phyloP scores from a whole-genome alignment of 148 eudicot genomes.

The Simmondsia chinensis region DNA sequence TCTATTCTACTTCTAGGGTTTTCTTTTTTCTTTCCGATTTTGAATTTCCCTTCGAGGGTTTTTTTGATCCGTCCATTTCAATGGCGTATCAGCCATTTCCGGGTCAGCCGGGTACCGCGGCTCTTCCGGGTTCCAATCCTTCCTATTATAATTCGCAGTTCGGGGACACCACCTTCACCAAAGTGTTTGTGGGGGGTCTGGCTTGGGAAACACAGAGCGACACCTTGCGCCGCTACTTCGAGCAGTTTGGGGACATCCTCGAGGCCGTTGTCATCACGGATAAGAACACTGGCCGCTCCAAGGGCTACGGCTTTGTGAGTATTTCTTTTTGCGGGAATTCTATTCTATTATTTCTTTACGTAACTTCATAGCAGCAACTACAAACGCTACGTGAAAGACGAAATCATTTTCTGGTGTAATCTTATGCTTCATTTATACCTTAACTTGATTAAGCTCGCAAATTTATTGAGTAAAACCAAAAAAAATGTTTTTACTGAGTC shows the following conservation, averaged over 20 bases:
- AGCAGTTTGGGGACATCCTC: constrained; percentile 89
- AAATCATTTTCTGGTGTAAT: too few relatives aligned
- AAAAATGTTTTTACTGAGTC: too few relatives aligned
- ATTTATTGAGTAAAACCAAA: too few relatives aligned
- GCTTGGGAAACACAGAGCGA: constrained; percentile 98
- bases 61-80: background rate
- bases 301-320: constrained; percentile 98
- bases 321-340: constrained; percentile 2
- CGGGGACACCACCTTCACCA: constrained; percentile 85
- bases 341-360: too few relatives aligned
- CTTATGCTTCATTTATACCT: too few relatives aligned
- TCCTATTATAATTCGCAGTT: constrained; percentile 52
- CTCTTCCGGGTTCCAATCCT: constrained; percentile 51
- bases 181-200: constrained; percentile 89
- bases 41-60: background rate
- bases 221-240: constrained; percentile 61
- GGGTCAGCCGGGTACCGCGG: constrained; percentile 48
- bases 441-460: background rate
- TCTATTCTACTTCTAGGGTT: background rate
- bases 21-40: background rate
- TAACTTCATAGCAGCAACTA: too few relatives aligned
- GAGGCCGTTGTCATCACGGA: constrained; percentile 97
- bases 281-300: constrained; percentile 90
- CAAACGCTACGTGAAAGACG: too few relatives aligned
- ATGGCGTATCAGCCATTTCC: constrained; percentile 58